phyloP scores from a whole-genome alignment of 306 rosid species.

The Vigna mungo region DNA sequence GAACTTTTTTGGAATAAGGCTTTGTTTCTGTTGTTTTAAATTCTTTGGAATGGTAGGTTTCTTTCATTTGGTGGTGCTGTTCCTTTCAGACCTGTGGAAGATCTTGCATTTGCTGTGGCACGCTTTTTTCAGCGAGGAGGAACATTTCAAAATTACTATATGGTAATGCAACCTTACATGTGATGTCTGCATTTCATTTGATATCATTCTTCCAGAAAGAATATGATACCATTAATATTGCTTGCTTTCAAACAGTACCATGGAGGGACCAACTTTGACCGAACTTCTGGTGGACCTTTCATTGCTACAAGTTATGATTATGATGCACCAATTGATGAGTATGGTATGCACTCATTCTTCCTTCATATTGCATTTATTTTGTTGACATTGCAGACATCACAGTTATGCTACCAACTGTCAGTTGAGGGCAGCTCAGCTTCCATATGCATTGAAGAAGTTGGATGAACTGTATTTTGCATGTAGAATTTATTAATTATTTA shows the following conservation, averaged over 20 bases:
- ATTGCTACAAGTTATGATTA: slow-evolving; percentile 94
- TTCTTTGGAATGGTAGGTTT: slow-evolving; percentile 65
- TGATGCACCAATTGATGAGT: slow-evolving; percentile 98
- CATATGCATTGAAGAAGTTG: slow-evolving; percentile 14
- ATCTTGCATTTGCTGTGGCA: slow-evolving; percentile 89
- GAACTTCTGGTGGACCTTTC: slow-evolving; percentile 90
- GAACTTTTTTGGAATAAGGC: slow-evolving; percentile 23
- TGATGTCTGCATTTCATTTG: slow-evolving; percentile 14
- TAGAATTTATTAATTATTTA: slow-evolving; percentile 13
- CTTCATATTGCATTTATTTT: slow-evolving; percentile 29
- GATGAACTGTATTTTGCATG: not conserved
- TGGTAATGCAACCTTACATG: slow-evolving; percentile 62
- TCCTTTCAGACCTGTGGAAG: slow-evolving; percentile 91
- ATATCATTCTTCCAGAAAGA: not conserved
- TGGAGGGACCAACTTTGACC: slow-evolving; percentile 97
- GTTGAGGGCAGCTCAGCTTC: slow-evolving; percentile 7
- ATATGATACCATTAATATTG: slow-evolving; percentile 17
- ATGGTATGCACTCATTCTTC: slow-evolving; percentile 63
- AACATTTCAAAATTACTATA: slow-evolving; percentile 92
- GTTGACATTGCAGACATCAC: slow-evolving; percentile 14
- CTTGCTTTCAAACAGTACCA: slow-evolving; percentile 74
- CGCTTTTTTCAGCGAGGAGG: slow-evolving; percentile 98
- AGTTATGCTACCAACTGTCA: slow-evolving; percentile 7
- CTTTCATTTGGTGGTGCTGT: slow-evolving; percentile 80
- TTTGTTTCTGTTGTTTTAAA: not conserved